A percentile compares a stretch with the other conserved stretches of the same genome.
phyloP scores from a whole-genome alignment of 192 early-diverging fungal genomes.

The Rhizophagus clarus region DNA sequence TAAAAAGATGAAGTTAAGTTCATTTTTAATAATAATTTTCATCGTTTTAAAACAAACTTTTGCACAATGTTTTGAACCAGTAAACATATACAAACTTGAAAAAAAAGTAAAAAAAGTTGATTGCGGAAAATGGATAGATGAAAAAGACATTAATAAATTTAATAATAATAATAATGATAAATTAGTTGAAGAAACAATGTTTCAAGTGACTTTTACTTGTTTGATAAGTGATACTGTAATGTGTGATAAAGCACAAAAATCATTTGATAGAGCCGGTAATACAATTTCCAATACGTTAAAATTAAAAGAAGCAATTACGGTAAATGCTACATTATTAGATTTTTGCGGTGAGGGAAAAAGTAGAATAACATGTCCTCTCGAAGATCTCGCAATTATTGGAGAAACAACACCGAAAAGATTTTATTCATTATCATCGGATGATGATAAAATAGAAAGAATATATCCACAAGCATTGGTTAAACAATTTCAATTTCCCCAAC shows the following conservation, averaged over 20 bases:
- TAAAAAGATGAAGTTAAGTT: not conserved
- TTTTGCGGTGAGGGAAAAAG: not conserved
- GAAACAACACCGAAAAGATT: not conserved
- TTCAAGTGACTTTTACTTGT: not conserved
- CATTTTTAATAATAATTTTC: not conserved
- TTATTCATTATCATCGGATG: not conserved
- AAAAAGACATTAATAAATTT: not conserved
- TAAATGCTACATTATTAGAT: constrained; percentile 2
- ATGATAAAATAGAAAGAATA: not conserved
- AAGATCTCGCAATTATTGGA: not conserved
- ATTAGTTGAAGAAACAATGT: not conserved
- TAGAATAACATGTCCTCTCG: too few species aligned
- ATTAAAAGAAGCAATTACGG: not conserved
- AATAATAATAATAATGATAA: not conserved
- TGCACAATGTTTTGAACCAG: not conserved
- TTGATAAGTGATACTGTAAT: not conserved
- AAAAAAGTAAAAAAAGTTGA: not conserved
- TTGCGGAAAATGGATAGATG: not conserved
- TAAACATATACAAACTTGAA: not conserved
- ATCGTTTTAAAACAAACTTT: not conserved
- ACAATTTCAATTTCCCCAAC: not conserved
- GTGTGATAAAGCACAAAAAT: not conserved
- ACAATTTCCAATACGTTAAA: not conserved
- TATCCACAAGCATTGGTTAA: constrained; percentile 23
- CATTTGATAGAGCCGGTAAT: not conserved